phyloP scores from a whole-genome alignment of 2,329 filamentous ascomycete species.

The Penicillium sp. region DNA sequence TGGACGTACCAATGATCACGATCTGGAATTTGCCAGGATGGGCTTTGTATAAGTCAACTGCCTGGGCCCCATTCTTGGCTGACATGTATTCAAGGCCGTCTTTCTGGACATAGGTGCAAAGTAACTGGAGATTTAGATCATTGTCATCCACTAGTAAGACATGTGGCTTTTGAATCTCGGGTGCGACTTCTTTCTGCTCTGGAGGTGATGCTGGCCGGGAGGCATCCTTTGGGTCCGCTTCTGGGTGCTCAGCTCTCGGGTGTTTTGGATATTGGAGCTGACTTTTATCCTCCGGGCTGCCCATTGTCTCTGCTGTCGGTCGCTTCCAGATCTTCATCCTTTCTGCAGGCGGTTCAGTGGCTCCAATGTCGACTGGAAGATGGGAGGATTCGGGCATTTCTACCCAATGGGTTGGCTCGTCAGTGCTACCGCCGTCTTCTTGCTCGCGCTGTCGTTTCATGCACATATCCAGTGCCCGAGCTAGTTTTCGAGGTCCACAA shows the following conservation, averaged over 20 bases:
- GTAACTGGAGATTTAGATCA: slow-evolving; percentile 32
- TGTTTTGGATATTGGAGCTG: not conserved
- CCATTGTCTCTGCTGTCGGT: slow-evolving; percentile 24
- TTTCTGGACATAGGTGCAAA: slow-evolving; percentile 30
- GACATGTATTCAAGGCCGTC: slow-evolving; percentile 26
- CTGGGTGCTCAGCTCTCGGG: not conserved
- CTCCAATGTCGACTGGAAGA: slow-evolving; percentile 15
- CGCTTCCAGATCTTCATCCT: slow-evolving; percentile 23
- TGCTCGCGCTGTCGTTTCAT: slow-evolving; percentile 15
- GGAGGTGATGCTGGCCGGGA: not conserved
- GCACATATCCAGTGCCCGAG: slow-evolving; percentile 25
- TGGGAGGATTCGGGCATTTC: slow-evolving; percentile 20
- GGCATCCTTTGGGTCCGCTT: not conserved
- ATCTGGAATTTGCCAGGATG: too few relatives aligned
- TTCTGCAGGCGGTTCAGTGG: slow-evolving; percentile 14
- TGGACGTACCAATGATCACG: too few relatives aligned
- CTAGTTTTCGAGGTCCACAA: slow-evolving; percentile 33
- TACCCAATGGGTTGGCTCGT: slow-evolving; percentile 18
- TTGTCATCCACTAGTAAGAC: slow-evolving; percentile 39
- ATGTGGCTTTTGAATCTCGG: not conserved
- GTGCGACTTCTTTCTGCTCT: not conserved
- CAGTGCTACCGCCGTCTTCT: not conserved
- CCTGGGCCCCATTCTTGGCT: slow-evolving; percentile 33
- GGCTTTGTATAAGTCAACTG: slow-evolving; percentile 22
- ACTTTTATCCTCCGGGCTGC: not conserved